phyloP scores from a whole-genome alignment of 345 rosid species.

The Turnera subulata region DNA sequence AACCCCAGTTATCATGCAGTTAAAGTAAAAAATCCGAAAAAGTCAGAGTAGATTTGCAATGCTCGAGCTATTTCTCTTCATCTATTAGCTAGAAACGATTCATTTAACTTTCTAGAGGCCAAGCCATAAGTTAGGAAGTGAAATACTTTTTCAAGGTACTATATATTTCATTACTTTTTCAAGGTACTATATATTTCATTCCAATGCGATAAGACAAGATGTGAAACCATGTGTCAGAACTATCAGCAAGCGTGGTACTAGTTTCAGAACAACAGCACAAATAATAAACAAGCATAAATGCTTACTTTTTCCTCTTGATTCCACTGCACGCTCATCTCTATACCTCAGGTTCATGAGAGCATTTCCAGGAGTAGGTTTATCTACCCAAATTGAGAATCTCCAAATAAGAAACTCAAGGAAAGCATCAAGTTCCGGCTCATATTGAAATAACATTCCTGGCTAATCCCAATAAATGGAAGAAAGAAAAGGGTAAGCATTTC shows the following conservation, averaged over 20 bases:
- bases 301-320: conserved; percentile 50
- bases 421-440: conserved; percentile 98
- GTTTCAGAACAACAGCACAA: conserved; percentile 13
- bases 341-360: conserved; percentile 91
- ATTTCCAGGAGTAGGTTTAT: conserved; percentile 97
- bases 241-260: neutral
- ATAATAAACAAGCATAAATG: conserved; percentile 16
- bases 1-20: too few species aligned
- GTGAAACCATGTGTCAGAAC: neutral
- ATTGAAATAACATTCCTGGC: conserved; percentile 99
- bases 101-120: too few species aligned
- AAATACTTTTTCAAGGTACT: neutral
- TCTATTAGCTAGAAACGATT: too few species aligned
- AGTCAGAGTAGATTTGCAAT: too few species aligned
- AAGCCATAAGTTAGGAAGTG: too few species aligned
- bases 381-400: conserved; percentile 99
- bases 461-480: conserved; percentile 47
- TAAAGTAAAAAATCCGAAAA: too few species aligned
- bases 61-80: too few species aligned
- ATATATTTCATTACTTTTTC: neutral
- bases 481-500: conserved; percentile 21
- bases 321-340: conserved; percentile 68
- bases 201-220: neutral
- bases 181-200: neutral
- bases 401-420: conserved; percentile 99